A percentile compares a stretch with the other conserved stretches of the same genome.
Evolutionary conservation across 768 basidiomycete species (phyloP).

Genomic region (Lentinula detonsa): DNA sequence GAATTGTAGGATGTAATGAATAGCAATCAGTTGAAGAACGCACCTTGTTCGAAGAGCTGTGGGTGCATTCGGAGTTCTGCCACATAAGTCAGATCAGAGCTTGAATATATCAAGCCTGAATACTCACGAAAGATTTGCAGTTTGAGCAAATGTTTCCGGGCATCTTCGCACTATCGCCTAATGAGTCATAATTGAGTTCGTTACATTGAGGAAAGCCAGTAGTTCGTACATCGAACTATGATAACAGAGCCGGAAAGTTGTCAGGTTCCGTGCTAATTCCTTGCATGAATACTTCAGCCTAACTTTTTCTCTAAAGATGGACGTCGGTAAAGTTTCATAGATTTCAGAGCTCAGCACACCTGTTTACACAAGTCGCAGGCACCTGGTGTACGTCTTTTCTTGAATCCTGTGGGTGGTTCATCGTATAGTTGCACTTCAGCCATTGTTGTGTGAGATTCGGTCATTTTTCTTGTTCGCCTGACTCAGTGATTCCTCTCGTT

Average conservation of each 20-base stretch:
- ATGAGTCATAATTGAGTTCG: not conserved
- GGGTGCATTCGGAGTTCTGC: constrained; percentile 11
- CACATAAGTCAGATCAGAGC: too few relatives aligned
- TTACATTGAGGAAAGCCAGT: not conserved
- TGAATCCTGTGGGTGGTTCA: constrained; percentile 12
- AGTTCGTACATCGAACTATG: constrained; percentile 41
- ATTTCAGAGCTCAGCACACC: not conserved
- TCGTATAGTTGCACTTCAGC: not conserved
- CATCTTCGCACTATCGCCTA: constrained; percentile 41
- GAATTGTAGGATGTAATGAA: not conserved
- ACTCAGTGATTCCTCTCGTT: not conserved
- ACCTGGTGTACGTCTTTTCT: constrained; percentile 46
- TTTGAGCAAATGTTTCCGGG: constrained; percentile 33
- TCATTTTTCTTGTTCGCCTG: too few relatives aligned
- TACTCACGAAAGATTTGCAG: constrained; percentile 23
- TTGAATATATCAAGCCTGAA: not conserved
- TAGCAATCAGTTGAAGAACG: not conserved
- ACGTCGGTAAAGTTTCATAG: not conserved
- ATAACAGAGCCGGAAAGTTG: constrained; percentile 1
- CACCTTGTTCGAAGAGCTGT: not conserved
- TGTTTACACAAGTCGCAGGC: constrained; percentile 57
- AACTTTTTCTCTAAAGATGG: not conserved
- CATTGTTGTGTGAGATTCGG: not conserved
- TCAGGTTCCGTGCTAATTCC: not conserved
- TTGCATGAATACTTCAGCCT: not conserved